These are phyloP conservation scores for Alternaria gansuensis DNA, from an alignment of 2,329 filamentous ascomycete genomes.

Conservation along the genomic window DNA sequence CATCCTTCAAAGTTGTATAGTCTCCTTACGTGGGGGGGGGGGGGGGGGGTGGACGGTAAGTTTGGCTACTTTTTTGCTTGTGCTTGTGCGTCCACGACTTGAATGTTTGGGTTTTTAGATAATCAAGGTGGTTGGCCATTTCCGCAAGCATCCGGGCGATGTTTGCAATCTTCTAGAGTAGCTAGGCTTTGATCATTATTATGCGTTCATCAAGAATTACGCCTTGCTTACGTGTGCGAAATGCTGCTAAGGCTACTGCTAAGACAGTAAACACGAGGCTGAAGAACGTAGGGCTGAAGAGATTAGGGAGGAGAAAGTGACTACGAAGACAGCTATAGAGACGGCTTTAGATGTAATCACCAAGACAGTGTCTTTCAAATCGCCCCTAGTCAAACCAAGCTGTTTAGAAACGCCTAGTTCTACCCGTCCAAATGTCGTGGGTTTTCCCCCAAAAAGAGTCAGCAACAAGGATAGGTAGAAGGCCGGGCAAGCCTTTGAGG, in stretches of 20 bases:
- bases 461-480: no score
- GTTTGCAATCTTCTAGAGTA: background rate
- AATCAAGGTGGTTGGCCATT: background rate
- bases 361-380: background rate
- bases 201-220: background rate
- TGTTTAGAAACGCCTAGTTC: no score
- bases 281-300: background rate
- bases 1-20: background rate
- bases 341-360: background rate
- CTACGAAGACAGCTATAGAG: background rate
- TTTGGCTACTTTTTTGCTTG: background rate
- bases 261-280: background rate
- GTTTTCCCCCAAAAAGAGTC: no score
- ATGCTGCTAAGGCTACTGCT: background rate
- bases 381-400: no score
- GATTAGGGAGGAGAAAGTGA: background rate
- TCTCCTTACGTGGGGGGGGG: conserved; percentile 2
- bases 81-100: background rate
- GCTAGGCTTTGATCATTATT: background rate
- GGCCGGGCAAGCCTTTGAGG: no score
- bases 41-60: no score
- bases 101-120: background rate
- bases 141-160: background rate
- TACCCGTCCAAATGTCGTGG: no score
- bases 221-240: background rate